phyloP scores from a whole-genome alignment of 139 green algal species.

The Chlamydomonas sp. region DNA sequence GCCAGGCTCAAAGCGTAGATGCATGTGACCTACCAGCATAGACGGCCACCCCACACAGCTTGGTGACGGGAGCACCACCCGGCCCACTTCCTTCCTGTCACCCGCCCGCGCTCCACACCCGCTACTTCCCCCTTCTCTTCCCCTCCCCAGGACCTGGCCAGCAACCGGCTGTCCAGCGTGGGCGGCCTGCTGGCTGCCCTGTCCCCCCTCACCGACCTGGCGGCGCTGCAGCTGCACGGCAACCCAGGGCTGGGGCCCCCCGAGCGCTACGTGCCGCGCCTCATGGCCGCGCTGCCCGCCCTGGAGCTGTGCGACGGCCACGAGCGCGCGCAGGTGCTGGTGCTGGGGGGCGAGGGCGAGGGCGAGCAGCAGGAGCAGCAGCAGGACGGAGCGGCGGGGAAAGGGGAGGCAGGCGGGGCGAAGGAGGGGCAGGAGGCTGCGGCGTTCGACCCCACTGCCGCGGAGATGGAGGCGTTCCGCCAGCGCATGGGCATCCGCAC shows the following conservation, averaged over 20 bases:
- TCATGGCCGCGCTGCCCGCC: constrained; percentile 25
- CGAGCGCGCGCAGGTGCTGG: constrained; percentile 26
- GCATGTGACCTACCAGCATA: too few species aligned
- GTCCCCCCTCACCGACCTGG: constrained; percentile 6
- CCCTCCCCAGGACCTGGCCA: constrained; percentile 29
- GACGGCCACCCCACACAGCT: too few species aligned
- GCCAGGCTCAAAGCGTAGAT: too few species aligned
- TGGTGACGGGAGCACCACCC: too few species aligned
- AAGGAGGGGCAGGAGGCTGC: not conserved
- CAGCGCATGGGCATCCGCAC: constrained; percentile 41
- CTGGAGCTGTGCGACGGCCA: constrained; percentile 27
- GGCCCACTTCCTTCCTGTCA: too few species aligned
- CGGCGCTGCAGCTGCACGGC: constrained; percentile 33
- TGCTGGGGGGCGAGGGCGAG: not conserved
- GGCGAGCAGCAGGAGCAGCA: not conserved
- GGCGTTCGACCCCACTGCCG: constrained; percentile 33
- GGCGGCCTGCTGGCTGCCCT: constrained; percentile 20
- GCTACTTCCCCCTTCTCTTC: too few species aligned
- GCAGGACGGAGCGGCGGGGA: not conserved
- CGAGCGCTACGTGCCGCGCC: not conserved
- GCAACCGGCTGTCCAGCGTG: constrained; percentile 23
- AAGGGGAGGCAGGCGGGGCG: not conserved
- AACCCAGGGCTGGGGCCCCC: not conserved
- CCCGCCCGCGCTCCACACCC: too few species aligned
- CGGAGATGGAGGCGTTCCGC: constrained; percentile 54